Evolutionary conservation across 371 early-diverging fungal species (phyloP).

Genomic region (Mucor mucedo): DNA sequence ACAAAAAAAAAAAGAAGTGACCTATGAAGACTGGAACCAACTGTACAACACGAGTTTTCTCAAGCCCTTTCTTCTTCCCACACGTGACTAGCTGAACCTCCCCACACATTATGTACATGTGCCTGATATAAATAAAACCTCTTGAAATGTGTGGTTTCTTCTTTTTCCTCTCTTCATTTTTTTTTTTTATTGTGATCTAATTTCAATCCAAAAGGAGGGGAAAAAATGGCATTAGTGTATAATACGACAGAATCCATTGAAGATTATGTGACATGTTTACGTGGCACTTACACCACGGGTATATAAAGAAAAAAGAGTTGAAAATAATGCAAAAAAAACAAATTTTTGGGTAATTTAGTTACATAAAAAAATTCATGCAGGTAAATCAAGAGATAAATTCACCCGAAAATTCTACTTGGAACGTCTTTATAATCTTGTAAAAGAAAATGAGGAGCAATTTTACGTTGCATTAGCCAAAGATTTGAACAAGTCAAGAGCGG

Average conservation of each 20-base stretch:
- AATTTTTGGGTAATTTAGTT: no score
- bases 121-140: not conserved
- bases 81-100: no score
- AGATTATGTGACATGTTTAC: slow-evolving; percentile 17
- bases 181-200: no score
- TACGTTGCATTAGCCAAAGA: slow-evolving; percentile 70
- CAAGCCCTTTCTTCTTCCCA: no score
- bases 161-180: not conserved
- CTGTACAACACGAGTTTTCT: no score
- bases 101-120: not conserved
- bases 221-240: slow-evolving; percentile 14
- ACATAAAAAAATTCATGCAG: not conserved
- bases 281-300: slow-evolving; percentile 17
- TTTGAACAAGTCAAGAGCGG: slow-evolving; percentile 64
- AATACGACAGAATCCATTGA: slow-evolving; percentile 16
- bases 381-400: slow-evolving; percentile 22
- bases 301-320: not conserved
- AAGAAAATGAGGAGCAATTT: slow-evolving; percentile 69
- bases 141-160: not conserved
- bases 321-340: no score
- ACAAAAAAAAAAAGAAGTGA: no score
- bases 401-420: slow-evolving; percentile 24
- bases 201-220: not conserved
- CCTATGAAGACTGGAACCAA: no score
- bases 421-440: slow-evolving; percentile 64